Base-by-base conservation (phyloP, 495 filamentous ascomycete species). In the Talaromyces ruber region DNA sequence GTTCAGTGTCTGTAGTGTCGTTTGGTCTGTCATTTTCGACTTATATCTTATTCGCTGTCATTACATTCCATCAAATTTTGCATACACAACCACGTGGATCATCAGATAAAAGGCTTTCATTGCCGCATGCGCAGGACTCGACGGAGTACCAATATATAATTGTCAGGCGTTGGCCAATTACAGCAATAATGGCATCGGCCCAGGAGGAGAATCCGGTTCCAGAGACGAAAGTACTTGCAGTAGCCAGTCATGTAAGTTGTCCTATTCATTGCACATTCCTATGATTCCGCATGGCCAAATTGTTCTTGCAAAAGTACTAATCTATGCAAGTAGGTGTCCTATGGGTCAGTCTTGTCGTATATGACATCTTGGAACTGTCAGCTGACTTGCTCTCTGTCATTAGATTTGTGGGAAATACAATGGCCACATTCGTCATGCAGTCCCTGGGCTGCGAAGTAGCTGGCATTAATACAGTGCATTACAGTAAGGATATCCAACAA, bases 351-450 rank as follows among this genome's bases (percentile, higher is more conserved):
- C 18, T 24, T 11, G 9, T 52, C 9, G 21, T 9, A 47, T 55
- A 26, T 47, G 5, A 34, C 29, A 22, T 30, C n/a, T 24, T 52
- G 21, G 16, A 30, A 57, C 28, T 9, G 34, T 37, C 22, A 37
- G 26, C 43, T 37, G 34, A 34, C 43, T 32, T 53, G 32, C 21
- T 53, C 39, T 3, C 63, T 37, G 54, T 50, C 18, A 59, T 18
- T 64, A 98, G 94, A 66, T 90, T 96, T 84, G 94, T 98, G 69
- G 94, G 94, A 37, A 98, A 98, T 69, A 92, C 90, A 67, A 97
- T 98, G 80, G 92, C 92, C 43, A 88, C 88, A 1, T 93, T 96
- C 64, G 90, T 90, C 69, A 87, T 98, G 82, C 93, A 98, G 72
- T 84, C 88, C 2, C 78, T 98, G 62, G 94, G 94, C 45, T 96